phyloP scores from a whole-genome alignment of 2,329 filamentous ascomycete species.

The Pseudogymnoascus sp. region DNA sequence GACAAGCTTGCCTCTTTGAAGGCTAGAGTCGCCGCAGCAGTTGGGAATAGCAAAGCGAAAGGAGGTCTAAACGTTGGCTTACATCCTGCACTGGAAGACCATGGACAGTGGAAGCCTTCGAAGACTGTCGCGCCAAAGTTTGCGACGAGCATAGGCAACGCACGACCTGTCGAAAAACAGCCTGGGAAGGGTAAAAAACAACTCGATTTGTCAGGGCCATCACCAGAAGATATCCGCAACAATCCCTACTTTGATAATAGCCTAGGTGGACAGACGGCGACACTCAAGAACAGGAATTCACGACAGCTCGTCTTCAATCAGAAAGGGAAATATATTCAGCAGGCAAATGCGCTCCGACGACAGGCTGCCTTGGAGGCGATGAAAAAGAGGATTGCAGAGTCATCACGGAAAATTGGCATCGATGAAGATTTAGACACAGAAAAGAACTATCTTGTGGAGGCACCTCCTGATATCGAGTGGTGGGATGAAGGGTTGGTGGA shows the following conservation, averaged over 20 bases:
- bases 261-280: slow-evolving; percentile 48
- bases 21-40: slow-evolving; percentile 70
- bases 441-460: slow-evolving; percentile 77
- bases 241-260: slow-evolving; percentile 81
- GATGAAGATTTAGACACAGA: slow-evolving; percentile 86
- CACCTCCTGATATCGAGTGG: slow-evolving; percentile 88
- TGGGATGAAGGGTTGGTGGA: slow-evolving; percentile 88
- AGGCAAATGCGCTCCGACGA: slow-evolving; percentile 79
- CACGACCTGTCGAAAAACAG: slow-evolving; percentile 24
- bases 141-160: slow-evolving; percentile 33
- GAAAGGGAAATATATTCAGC: slow-evolving; percentile 94
- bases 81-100: slow-evolving; percentile 58
- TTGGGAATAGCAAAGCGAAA: slow-evolving; percentile 43
- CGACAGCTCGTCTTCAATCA: slow-evolving; percentile 83
- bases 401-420: slow-evolving; percentile 82
- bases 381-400: slow-evolving; percentile 85
- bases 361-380: slow-evolving; percentile 87
- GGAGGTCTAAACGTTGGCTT: slow-evolving; percentile 34
- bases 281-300: slow-evolving; percentile 57
- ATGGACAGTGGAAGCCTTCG: slow-evolving; percentile 40
- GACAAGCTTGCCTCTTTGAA: slow-evolving; percentile 69
- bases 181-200: slow-evolving; percentile 38
- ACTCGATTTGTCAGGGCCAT: slow-evolving; percentile 49
- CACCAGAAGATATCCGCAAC: slow-evolving; percentile 48
- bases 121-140: slow-evolving; percentile 30